Base-by-base conservation (phyloP, 768 basidiomycete genomes). In the Mycena rebaudengoi region DNA sequence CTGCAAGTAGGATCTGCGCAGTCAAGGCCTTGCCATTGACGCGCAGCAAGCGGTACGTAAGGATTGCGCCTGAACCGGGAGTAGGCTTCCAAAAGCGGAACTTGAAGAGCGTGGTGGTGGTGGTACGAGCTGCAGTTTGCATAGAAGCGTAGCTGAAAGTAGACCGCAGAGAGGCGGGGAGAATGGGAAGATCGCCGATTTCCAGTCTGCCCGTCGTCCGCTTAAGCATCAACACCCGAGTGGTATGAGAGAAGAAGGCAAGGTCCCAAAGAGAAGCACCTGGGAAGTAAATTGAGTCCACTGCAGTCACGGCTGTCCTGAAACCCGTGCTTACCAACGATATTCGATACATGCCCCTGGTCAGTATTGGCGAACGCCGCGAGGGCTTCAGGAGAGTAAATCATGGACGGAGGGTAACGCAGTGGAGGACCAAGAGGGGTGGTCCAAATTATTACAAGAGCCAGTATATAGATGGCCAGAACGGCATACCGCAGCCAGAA, bases 241-340 rank as follows among this genome's bases (percentile, higher is more conserved):
- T 96, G 35, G 91, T 94, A 73, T 95, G 96, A 14, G 88, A 88
- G 76, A 98, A 98, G n/a, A 95, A 77, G 6, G 97, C 75, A 51
- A 80, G 78, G 58, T 85, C 86, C 82, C 84, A 86, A 1, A 83
- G 78, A 5, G 88, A 89, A 23, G 87, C 82, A 60, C 82, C 89
- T 83, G 70, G 60, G n/a, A n/a, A 26, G 59, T 35, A 46, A 23
- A 11, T 33, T 39, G 26, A 53, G 13, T 20, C n/a, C n/a, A n/a
- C n/a, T n/a, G n/a, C n/a, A n/a, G n/a, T n/a, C n/a, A 40, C 33
- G 35, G 16, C 30, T 33, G 40, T 21, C 11, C 18, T n/a, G 26
- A 14, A 4, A 6, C 30, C 28, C 39, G 16, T 33, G 71, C 77
- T 6, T 72, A 85, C 87, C 80, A 32, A 82, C 79, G 23, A 86